A percentile compares a stretch with the other conserved stretches of the same genome.
Evolutionary conservation across 345 rosid genomes (phyloP).

Genomic region (Mangifera indica): DNA sequence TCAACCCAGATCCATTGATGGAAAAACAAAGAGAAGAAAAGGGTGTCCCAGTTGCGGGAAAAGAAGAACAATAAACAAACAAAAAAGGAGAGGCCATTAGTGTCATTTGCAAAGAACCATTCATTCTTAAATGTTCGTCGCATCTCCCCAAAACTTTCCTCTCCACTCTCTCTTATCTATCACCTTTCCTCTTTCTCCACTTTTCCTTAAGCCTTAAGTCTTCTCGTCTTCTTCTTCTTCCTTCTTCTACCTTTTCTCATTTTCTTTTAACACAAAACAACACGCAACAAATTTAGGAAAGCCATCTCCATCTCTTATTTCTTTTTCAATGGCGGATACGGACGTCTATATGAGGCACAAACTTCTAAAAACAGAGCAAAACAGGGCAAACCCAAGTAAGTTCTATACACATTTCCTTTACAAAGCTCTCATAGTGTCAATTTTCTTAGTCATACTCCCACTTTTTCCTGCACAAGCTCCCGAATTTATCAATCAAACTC

Average conservation of each 20-base stretch:
- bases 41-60: conserved; percentile 10
- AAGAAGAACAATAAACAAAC: not conserved
- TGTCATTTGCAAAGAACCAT: conserved; percentile 18
- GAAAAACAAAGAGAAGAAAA: conserved; percentile 18
- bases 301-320: conserved; percentile 9
- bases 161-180: conserved; percentile 17
- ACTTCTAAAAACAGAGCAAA: conserved; percentile 25
- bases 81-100: conserved; percentile 4
- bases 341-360: conserved; percentile 33
- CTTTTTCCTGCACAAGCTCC: conserved; percentile 82
- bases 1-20: not conserved
- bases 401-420: conserved; percentile 54
- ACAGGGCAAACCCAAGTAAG: conserved; percentile 45
- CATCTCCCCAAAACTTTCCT: conserved; percentile 22
- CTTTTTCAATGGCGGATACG: conserved; percentile 66
- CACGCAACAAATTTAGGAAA: not conserved
- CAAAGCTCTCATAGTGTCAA: conserved; percentile 56
- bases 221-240: conserved; percentile 31
- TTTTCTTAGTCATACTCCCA: conserved; percentile 50
- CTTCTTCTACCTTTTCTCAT: conserved; percentile 24
- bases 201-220: conserved; percentile 48
- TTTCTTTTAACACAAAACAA: conserved; percentile 24
- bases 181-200: conserved; percentile 9
- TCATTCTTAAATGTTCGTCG: conserved; percentile 27
- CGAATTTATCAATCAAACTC: conserved; percentile 70